These are phyloP conservation scores for Ramalina intermedia DNA, from an alignment of 495 filamentous ascomycete genomes.

Conservation along the genomic window DNA sequence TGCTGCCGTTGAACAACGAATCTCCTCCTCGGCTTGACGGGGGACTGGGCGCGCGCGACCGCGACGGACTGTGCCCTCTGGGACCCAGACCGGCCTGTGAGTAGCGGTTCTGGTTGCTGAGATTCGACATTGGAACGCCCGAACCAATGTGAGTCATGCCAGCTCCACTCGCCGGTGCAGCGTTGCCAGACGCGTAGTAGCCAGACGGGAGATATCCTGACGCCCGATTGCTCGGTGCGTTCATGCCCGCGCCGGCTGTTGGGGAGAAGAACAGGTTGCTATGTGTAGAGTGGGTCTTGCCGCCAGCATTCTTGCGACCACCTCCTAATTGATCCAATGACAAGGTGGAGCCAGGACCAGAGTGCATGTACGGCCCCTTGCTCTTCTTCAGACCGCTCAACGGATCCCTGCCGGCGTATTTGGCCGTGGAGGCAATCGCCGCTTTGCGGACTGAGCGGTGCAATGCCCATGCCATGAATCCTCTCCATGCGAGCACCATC, in stretches of 20 bases:
- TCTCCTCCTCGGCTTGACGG: slow-evolving; percentile 26
- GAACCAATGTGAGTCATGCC: slow-evolving; percentile 34
- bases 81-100: slow-evolving; percentile 24
- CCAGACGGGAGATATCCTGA: slow-evolving; percentile 76
- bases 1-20: slow-evolving; percentile 18
- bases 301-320: slow-evolving; percentile 25
- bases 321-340: slow-evolving; percentile 40
- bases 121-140: slow-evolving; percentile 33
- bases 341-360: slow-evolving; percentile 43
- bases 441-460: slow-evolving; percentile 77
- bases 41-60: slow-evolving; percentile 51
- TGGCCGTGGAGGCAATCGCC: slow-evolving; percentile 50
- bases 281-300: slow-evolving; percentile 32
- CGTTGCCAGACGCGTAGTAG: slow-evolving; percentile 65
- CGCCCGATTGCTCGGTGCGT: slow-evolving; percentile 35
- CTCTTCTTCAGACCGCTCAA: slow-evolving; percentile 8
- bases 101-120: slow-evolving; percentile 38
- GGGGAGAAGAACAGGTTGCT: slow-evolving; percentile 85
- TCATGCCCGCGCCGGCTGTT: slow-evolving; percentile 53
- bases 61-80: slow-evolving; percentile 44
- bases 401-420: slow-evolving; percentile 7
- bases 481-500: slow-evolving; percentile 74
- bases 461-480: slow-evolving; percentile 77
- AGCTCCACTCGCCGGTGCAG: slow-evolving; percentile 29
- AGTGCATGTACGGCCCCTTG: slow-evolving; percentile 43